Conservation (phyloP, 2,329 filamentous ascomycete species). For the Bipolaris zeicola region DNA sequence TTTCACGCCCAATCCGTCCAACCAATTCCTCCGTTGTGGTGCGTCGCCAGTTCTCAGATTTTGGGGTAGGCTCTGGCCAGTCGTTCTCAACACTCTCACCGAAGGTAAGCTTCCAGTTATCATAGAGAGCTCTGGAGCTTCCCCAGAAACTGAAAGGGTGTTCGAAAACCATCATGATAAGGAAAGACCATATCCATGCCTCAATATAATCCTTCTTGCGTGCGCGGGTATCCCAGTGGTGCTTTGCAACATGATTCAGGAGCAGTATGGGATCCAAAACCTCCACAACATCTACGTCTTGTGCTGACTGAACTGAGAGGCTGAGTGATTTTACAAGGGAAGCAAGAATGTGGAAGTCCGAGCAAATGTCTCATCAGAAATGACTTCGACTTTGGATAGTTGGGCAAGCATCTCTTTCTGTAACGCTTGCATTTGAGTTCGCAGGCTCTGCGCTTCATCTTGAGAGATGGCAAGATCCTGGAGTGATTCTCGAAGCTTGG, state of each 20-base stretch:
- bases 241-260: not conserved
- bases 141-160: not conserved
- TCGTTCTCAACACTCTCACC: accelerated
- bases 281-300: not conserved
- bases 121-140: not conserved
- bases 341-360: not conserved
- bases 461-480: not conserved
- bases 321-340: not conserved
- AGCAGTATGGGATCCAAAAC: not conserved
- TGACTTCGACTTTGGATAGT: not conserved
- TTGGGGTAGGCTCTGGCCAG: not conserved
- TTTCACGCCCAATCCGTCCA: not conserved
- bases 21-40: constrained; percentile 9
- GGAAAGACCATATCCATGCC: constrained; percentile 23
- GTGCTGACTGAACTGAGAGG: constrained; percentile 1
- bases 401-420: not conserved
- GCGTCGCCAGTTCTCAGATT: not conserved
- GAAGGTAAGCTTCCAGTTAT: not conserved
- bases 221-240: constrained; percentile 12
- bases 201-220: constrained; percentile 22
- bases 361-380: not conserved
- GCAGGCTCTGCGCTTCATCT: not conserved
- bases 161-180: constrained; percentile 1
- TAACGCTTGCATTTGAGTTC: not conserved
- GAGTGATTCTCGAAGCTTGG: not conserved